Conservation (phyloP, 2,329 filamentous ascomycete genomes). For the Rhynchosporium secalis region DNA sequence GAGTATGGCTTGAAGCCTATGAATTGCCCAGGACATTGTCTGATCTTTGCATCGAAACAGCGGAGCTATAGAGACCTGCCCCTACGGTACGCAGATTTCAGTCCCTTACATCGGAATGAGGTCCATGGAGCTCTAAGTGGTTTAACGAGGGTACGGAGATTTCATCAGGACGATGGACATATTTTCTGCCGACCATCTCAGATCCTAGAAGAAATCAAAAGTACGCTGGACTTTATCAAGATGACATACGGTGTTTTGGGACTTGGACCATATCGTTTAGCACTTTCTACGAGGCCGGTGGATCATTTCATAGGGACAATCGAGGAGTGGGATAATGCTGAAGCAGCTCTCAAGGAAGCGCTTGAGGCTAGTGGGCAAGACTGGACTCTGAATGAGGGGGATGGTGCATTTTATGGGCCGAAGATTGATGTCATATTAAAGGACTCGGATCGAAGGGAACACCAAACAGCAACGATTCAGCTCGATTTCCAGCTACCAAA, state of each 20-base stretch:
- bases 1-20: constrained; percentile 87
- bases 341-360: constrained; percentile 63
- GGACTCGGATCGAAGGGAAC: constrained; percentile 80
- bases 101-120: constrained; percentile 83
- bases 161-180: constrained; percentile 89
- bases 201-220: constrained; percentile 71
- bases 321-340: constrained; percentile 69
- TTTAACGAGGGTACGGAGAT: constrained; percentile 79
- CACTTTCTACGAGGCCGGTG: constrained; percentile 75
- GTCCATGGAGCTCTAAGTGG: constrained; percentile 78
- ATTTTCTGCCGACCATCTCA: constrained; percentile 83
- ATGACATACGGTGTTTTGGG: constrained; percentile 70
- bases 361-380: constrained; percentile 62
- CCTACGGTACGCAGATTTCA: constrained; percentile 84
- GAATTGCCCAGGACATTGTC: constrained; percentile 89
- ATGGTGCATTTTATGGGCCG: constrained; percentile 88
- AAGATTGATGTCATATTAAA: constrained; percentile 86
- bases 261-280: constrained; percentile 71
- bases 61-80: constrained; percentile 80
- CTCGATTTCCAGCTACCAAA: constrained; percentile 87
- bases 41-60: constrained; percentile 73
- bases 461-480: constrained; percentile 87
- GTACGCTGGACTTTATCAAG: constrained; percentile 72
- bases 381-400: constrained; percentile 76
- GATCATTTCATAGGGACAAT: constrained; percentile 75